Base-by-base conservation (phyloP, 2,329 filamentous ascomycete species). In the Neofusicoccum parvum region DNA sequence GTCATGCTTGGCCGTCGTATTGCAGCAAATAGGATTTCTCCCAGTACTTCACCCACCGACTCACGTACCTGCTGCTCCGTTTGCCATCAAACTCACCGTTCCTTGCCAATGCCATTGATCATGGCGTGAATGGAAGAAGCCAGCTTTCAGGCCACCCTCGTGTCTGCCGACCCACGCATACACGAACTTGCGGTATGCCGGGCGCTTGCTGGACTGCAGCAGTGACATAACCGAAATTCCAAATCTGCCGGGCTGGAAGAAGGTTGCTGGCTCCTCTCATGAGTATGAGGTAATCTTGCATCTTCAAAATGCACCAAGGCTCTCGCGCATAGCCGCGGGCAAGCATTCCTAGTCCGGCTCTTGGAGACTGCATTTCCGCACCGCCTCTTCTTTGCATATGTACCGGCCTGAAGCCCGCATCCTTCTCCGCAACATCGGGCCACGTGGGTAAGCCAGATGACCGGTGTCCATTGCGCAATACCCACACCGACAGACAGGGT, bases 381-480 rank as follows among this genome's bases (percentile, higher is more conserved):
- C 37, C 20, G 51, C 12, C 11, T 10, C 15, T 27, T 6, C n/a
- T n/a, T 10, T 36, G n/a, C 39, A 9, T 12, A 39, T 23, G 34
- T 34, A 3, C 14, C 51, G 51, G 51, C 51, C 5, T 56, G 12
- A 23, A 23, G 14, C 5, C 51, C 51, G 51, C 17, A n/a, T 39
- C 2, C 50, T 23, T 41, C 20, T 43, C 45, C 45, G 20, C 37
- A 39, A 43, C 6, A 15, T 23, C 39, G 14, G 11, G 12, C 37
- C 54, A 59, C 54, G 54, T 59, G 54, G 54, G 53, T 14, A 32
- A 58, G 23, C 53, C 53, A 41, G 15, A 58, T 58, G 53, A 58
- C 39, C 37, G 7, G 20, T 15, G 6, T 15, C 17, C 5, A 56
- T 56, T 39, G 51, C 51, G 51, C 51, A 56, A 56, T 56, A 2